Base-by-base conservation (phyloP, 2,329 filamentous ascomycete species). In the Claviceps capensis region DNA sequence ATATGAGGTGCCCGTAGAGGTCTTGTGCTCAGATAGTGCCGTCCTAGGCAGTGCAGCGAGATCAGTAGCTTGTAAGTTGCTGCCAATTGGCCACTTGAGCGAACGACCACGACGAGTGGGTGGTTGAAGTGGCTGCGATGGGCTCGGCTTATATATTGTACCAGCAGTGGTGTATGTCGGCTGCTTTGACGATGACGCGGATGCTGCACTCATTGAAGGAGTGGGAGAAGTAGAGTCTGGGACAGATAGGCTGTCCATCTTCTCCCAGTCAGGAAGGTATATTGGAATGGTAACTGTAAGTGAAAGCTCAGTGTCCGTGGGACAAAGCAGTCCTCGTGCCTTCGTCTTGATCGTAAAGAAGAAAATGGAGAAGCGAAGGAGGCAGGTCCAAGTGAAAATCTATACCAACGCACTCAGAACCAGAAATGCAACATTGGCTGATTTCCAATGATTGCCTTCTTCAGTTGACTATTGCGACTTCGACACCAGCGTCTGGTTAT, bases 111-210 rank as follows among this genome's bases (percentile, higher is more conserved):
- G 72, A 51, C 76, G 73, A 52, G 71, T 63, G 36, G 76, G 76
- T 45, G 76, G 69, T 55, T 77, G 75, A 26, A 78, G 65, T 14
- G 73, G 72, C 43, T 70, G 67, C 14, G 67, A 61, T 14, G 67
- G 63, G 53, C 67, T 68, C 2, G 75, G 74, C 37, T 76, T 75
- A 63, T 76, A 78, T 47, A 77, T 67, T 4, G 76, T 78, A n/a
- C 76, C 76, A 22, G 76, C 76, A 7, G 76, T 79, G 16, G 75
- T 79, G 59, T 78, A 79, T 45, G 70, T 72, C 26, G 67, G 66
- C 55, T 70, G 69, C 51, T 60, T 65, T 53, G 54, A 57, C 38
- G 58, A 54, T 40, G 58, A 58, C 30, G 53, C 52, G 48, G 59
- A 56, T 17, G 54, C 43, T 34, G 52, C 40, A 44, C 58, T 60